Base-by-base conservation (phyloP, 208 protist species). In the Wallacemonas sp. region DNA sequence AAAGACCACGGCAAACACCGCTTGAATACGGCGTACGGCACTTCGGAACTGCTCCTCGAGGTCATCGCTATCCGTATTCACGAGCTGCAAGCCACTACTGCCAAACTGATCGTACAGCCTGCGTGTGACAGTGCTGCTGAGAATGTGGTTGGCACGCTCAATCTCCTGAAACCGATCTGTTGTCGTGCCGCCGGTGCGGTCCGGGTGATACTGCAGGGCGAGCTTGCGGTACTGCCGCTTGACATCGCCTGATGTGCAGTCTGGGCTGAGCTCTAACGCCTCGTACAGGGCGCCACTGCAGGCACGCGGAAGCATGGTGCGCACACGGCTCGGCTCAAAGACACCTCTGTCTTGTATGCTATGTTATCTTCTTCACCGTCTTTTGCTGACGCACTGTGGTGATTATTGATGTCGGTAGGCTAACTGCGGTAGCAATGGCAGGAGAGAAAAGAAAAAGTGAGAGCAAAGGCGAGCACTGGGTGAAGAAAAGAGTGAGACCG, bases 61-160 rank as follows among this genome's bases (percentile, higher is more conserved):
- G 22, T 66, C 69, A 10, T 46, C 71, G 39, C 69, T 66, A 24
- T 65, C 73, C 15, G 67, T 69, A 29, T 71, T 87, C 30, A 91
- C 78, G 37, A 87, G 76, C 60, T 98, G 83, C 2, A 99, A 67
- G 24, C 95, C 96, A 21, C 98, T 80, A 67, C 97, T 87, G 48
- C 98, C 98, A 68, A 97, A 89, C 50, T 90, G 68, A 72, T 99
- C 98, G 78, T 99, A 99, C 5, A 98, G 68, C 36, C 75, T 58
- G 30, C 97, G 83, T 81, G 99, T 98, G 59, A 98, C 74, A 26
- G 63, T 58, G 63, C 99, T 96, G 29, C 54, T 83, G 13, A 99
- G 82, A 13, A 99, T 85, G 36, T 99, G 96, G 76, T 99, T 99
- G 15, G 98, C 98, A 22, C 95, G 76, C 55, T 83, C 88, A 52